phyloP scores from a whole-genome alignment of 305 asterid species.

The Withania somnifera region DNA sequence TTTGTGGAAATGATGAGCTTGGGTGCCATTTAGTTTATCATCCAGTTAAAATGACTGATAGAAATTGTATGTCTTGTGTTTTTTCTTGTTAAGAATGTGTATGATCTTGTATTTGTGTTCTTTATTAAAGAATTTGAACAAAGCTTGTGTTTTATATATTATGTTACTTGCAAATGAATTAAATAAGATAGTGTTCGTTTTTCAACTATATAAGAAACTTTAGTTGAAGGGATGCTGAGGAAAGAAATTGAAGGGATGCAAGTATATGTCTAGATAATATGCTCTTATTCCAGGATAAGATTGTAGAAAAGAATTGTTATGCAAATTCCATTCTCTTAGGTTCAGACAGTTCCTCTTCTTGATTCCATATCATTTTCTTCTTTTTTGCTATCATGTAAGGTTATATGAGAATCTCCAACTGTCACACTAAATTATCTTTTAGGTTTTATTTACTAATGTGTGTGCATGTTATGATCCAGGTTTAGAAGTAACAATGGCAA shows the following conservation, averaged over 20 bases:
- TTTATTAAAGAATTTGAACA: neutral
- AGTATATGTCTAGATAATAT: neutral
- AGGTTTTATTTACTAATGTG: neutral
- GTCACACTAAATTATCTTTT: no score
- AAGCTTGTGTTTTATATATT: neutral
- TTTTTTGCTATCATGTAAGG: neutral
- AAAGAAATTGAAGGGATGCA: no score
- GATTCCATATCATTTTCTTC: neutral
- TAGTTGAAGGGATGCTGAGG: no score
- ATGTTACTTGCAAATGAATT: neutral
- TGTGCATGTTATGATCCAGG: slow-evolving; percentile 2
- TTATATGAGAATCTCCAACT: no score
- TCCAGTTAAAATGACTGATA: neutral
- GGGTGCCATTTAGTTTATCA: neutral
- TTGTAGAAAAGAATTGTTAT: neutral
- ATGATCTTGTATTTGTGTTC: neutral
- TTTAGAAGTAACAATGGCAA: neutral
- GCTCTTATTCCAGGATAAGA: no score
- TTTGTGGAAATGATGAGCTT: neutral
- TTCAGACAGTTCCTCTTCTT: neutral
- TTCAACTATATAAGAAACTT: neutral
- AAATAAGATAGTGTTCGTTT: neutral
- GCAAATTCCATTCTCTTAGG: neutral
- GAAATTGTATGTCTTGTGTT: neutral
- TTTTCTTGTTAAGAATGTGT: neutral